Percentiles rank a stretch among this genome's conserved stretches.
phyloP scores from a whole-genome alignment of 2,329 filamentous ascomycete genomes.

The Colletotrichum gigasporum region DNA sequence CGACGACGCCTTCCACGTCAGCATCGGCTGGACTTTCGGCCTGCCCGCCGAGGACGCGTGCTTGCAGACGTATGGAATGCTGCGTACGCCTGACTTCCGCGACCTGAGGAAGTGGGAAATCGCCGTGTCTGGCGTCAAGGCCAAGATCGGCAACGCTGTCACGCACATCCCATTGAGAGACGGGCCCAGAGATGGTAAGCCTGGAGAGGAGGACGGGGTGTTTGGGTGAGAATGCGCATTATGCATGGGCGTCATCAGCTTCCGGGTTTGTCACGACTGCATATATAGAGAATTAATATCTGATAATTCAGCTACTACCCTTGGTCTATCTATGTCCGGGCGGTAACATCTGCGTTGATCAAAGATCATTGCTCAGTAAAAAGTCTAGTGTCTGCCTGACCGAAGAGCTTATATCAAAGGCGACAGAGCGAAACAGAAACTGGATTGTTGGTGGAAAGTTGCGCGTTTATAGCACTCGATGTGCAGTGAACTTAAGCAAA shows the following conservation, averaged over 20 bases:
- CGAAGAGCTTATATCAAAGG: no score
- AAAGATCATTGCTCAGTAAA: no score
- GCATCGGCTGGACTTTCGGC: constrained; percentile 83
- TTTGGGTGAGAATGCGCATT: background rate
- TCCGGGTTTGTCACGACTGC: no score
- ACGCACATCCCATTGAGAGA: constrained; percentile 54
- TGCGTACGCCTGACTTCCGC: constrained; percentile 34
- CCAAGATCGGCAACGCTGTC: constrained; percentile 79
- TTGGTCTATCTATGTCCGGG: no score
- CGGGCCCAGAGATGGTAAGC: background rate
- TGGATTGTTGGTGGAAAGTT: no score
- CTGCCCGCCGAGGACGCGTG: constrained; percentile 56
- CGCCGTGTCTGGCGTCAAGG: constrained; percentile 70
- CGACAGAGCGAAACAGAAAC: no score
- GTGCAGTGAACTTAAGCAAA: no score
- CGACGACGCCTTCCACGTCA: constrained; percentile 79
- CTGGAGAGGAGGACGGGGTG: background rate
- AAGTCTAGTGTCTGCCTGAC: no score
- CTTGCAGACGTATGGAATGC: constrained; percentile 45
- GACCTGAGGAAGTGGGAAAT: constrained; percentile 56
- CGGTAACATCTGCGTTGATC: no score
- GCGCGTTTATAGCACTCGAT: no score
- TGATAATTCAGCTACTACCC: no score
- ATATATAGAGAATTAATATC: no score
- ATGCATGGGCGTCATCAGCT: background rate